Conservation (phyloP, 2,329 filamentous ascomycete genomes). For the Claviceps monticola region DNA sequence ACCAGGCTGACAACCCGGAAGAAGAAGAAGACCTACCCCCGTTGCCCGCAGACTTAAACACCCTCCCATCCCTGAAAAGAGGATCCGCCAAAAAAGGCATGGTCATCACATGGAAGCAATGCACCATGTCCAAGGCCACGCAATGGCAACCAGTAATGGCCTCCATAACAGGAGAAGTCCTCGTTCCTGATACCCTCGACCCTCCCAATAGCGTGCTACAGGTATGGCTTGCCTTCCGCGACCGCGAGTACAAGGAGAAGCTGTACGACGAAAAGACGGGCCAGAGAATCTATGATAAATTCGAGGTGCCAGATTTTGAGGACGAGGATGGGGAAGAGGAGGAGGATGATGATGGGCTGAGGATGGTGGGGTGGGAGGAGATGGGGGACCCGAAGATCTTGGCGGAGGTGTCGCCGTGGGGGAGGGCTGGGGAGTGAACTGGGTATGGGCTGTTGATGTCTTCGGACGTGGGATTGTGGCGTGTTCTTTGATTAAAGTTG, state of each 20-base stretch:
- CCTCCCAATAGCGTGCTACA: slow-evolving; percentile 26
- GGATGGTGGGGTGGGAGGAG: slow-evolving; percentile 45
- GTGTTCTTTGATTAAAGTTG: too few species aligned
- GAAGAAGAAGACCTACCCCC: slow-evolving; percentile 41
- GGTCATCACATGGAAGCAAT: slow-evolving; percentile 55
- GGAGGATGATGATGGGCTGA: slow-evolving; percentile 48
- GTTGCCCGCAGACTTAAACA: slow-evolving; percentile 42
- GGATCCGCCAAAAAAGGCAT: slow-evolving; percentile 41
- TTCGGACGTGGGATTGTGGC: too few species aligned
- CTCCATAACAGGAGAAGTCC: slow-evolving; percentile 51
- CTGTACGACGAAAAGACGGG: slow-evolving; percentile 53
- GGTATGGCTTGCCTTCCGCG: slow-evolving; percentile 54
- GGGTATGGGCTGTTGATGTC: too few species aligned
- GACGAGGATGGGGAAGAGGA: slow-evolving; percentile 32
- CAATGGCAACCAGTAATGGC: slow-evolving; percentile 53
- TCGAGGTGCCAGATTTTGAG: slow-evolving; percentile 56
- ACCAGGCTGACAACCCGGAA: slow-evolving; percentile 15
- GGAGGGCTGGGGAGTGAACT: background rate
- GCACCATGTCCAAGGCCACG: slow-evolving; percentile 45
- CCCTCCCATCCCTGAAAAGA: slow-evolving; percentile 35
- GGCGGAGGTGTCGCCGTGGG: slow-evolving; percentile 18
- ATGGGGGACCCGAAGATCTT: slow-evolving; percentile 57
- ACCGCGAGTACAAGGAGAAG: slow-evolving; percentile 45
- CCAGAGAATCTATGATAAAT: slow-evolving; percentile 60
- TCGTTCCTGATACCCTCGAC: slow-evolving; percentile 37